Conservation (phyloP, 1,284 basidiomycete genomes). For the Tylopilus sp. region DNA sequence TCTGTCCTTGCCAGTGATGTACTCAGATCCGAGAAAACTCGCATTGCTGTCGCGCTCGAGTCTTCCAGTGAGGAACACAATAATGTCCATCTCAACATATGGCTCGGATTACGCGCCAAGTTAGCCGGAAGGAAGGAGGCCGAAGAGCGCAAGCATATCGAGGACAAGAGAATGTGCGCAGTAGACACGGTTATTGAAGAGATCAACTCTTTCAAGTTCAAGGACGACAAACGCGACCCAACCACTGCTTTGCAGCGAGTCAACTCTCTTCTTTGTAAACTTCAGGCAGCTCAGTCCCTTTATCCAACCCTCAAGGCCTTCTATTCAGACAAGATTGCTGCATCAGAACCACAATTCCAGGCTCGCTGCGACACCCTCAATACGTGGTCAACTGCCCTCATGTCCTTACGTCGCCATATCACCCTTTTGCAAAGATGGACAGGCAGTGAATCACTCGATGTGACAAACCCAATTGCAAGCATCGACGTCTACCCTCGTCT, state of each 20-base stretch:
- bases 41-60: slow-evolving; percentile 74
- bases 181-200: slow-evolving; percentile 86
- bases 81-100: slow-evolving; percentile 66
- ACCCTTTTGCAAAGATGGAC: slow-evolving; percentile 85
- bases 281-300: slow-evolving; percentile 81
- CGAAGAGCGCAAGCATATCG: slow-evolving; percentile 79
- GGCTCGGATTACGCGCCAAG: slow-evolving; percentile 89
- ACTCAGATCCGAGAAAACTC: slow-evolving; percentile 86
- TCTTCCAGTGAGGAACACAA: slow-evolving; percentile 67
- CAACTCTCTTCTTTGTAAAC: slow-evolving; percentile 67
- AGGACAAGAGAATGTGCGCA: slow-evolving; percentile 76
- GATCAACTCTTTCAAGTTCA: slow-evolving; percentile 67
- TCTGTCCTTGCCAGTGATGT: slow-evolving; percentile 93
- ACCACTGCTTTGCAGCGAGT: slow-evolving; percentile 68
- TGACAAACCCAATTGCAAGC: slow-evolving; percentile 69
- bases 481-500: slow-evolving; percentile 42
- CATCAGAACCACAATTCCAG: slow-evolving; percentile 66
- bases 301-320: slow-evolving; percentile 86
- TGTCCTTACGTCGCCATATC: slow-evolving; percentile 75
- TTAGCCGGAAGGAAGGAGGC: slow-evolving; percentile 77
- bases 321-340: slow-evolving; percentile 71
- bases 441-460: slow-evolving; percentile 85
- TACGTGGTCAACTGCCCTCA: slow-evolving; percentile 84
- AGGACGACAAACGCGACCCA: slow-evolving; percentile 41
- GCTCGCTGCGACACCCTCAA: slow-evolving; percentile 81